Evolutionary conservation across 2,329 filamentous ascomycete species (phyloP), one percentile per base, ranked within the genome.

Genomic region (Colletotrichum sublineola): DNA sequence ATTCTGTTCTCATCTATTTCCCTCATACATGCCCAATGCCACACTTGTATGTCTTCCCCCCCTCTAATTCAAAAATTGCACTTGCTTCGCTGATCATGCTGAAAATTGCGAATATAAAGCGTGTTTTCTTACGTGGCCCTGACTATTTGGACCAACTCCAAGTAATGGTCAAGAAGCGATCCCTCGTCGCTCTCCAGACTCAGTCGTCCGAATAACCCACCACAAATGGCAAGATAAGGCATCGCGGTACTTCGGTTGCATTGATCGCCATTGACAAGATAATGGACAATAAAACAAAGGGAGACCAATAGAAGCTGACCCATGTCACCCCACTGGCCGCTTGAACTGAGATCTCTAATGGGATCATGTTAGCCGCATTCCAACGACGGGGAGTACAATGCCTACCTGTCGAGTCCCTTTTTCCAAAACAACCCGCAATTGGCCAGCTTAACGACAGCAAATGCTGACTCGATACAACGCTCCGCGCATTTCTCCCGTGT

Each of bases 211-310:
- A 72, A 64, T 5, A 72, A 36, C 2, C 65, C 69, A 1, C 69
- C 69, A 15, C 69, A 72, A 18, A 72, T 68, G 18, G 46, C 69
- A 6, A 72, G 38, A 15, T 72, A 72, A 11, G 69, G 53, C 69
- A 72, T 68, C 12, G 65, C 65, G 11, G 53, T 46, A 38, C 64
- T 68, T 3, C 65, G 65, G 29, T 36, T 61, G 1, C 36, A n/a
- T 38, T 68, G 53, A 11, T 72, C 65, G 24, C 69, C 65, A 18
- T 60, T 68, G 7, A 64, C 48, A 8, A 72, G 65, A 24, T 64
- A 68, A 52, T 72, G 64, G 11, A 72, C 65, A 12, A 72, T 72
- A 20, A 64, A 72, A 20, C 69, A 72, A n/a, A 72, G 65, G 2
- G 69, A 72, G 8, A 72, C 65, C 5, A 72, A n/a, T 4, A 72